Conservation (phyloP, 202 grass and related monocot species). For the Schoenoplectus triqueter region DNA sequence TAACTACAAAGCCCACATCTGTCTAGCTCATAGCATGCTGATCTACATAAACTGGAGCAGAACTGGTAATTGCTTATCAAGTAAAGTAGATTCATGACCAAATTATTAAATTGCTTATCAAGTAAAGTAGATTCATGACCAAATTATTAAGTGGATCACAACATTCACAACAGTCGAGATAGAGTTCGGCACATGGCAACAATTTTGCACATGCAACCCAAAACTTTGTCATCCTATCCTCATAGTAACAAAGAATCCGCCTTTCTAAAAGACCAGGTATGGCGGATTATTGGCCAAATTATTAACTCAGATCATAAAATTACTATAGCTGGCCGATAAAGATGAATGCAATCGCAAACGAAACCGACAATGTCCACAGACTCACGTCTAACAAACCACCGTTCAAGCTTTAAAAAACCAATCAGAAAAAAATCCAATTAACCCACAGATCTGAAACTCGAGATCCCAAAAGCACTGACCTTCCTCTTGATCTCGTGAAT, state of each 20-base stretch:
- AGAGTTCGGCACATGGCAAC: not conserved
- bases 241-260: not conserved
- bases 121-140: not conserved
- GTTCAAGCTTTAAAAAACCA: conserved; percentile 20
- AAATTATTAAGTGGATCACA: conserved; percentile 2
- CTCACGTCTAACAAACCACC: not conserved
- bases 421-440: not conserved
- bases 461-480: conserved; percentile 47
- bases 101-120: conserved; percentile 21
- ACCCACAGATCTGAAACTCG: conserved; percentile 42
- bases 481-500: conserved; percentile 95
- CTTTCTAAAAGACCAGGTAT: not conserved
- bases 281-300: not conserved
- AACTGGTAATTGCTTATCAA: conserved; percentile 9
- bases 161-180: not conserved
- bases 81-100: not conserved
- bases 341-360: not conserved
- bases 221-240: conserved; percentile 7
- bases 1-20: conserved; percentile 35
- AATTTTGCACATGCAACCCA: not conserved
- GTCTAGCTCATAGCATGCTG: conserved; percentile 33
- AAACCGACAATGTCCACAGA: not conserved
- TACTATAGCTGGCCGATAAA: not conserved
- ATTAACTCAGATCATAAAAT: not conserved
- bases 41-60: not conserved